phyloP scores from a whole-genome alignment of 305 asterid genomes.

The Rubia peregrina region DNA sequence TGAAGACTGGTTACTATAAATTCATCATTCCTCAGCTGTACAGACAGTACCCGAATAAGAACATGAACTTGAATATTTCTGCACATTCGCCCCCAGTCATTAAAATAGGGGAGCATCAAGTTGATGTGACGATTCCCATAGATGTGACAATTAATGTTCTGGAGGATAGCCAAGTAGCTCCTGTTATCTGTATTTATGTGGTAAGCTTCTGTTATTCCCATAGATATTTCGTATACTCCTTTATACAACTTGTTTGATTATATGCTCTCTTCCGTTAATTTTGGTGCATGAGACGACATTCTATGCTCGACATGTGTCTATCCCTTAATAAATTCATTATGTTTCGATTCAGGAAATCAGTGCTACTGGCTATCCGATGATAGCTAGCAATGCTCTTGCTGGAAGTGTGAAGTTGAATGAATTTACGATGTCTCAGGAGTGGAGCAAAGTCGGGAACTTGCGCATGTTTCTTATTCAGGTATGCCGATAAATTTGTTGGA shows the following conservation, averaged over 20 bases:
- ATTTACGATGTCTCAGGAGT: slow-evolving; percentile 56
- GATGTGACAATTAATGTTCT: slow-evolving; percentile 60
- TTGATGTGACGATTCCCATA: slow-evolving; percentile 42
- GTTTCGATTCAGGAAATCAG: slow-evolving; percentile 52
- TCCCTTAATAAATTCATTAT: background rate
- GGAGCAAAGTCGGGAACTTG: slow-evolving; percentile 87
- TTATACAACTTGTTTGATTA: background rate
- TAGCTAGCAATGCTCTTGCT: slow-evolving; percentile 40
- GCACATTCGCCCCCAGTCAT: slow-evolving; percentile 54
- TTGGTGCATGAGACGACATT: background rate
- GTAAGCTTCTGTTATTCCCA: slow-evolving; percentile 32
- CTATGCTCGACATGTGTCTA: background rate
- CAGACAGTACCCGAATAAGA: slow-evolving; percentile 22
- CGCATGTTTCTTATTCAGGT: slow-evolving; percentile 83
- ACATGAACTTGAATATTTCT: slow-evolving; percentile 65
- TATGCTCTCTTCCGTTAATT: background rate
- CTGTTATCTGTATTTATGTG: slow-evolving; percentile 71
- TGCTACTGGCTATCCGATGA: slow-evolving; percentile 51
- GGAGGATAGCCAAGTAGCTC: slow-evolving; percentile 46
- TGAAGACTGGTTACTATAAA: too few species aligned
- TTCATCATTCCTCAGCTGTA: too few species aligned
- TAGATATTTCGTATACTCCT: too few species aligned
- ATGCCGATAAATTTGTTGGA: slow-evolving; percentile 11
- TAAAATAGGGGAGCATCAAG: slow-evolving; percentile 38
- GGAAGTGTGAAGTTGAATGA: slow-evolving; percentile 52